Base-by-base conservation (phyloP, 2,329 filamentous ascomycete species). In the Rhynchosporium graminicola region DNA sequence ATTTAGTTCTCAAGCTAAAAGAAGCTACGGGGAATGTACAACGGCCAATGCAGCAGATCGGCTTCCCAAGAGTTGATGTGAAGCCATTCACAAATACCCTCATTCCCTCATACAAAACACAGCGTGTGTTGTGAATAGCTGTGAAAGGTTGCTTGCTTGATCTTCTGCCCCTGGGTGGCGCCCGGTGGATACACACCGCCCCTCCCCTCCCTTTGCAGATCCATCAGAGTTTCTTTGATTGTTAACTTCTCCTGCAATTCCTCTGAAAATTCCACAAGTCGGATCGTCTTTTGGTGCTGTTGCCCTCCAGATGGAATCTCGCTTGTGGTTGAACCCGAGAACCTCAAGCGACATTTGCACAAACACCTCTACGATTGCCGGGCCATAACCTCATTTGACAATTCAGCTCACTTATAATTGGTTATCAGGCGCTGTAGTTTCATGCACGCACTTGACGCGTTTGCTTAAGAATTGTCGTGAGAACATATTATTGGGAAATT, bases 371-470 rank as follows among this genome's bases (percentile, higher is more conserved):
- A 36, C 5, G 60, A 69, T 67, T 65, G 43, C 50, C 61, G 47
- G 45, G 60, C 52, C 13, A 40, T 52, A 20, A 36, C 58, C 52
- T 54, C 46, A 61, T 59, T 47, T 60, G 28, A 50, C n/a, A 20
- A 33, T 36, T 28, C 1, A 12, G 7, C 26, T n/a, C 9, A 13
- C 28, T 43, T 62, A 57, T 58, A 36, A 69, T 71, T 71, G 65
- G 67, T 28, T 50, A 47, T 51, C 31, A 26, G 47, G 12, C 38
- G 36, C 50, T 36, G 10, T 56, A 40, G 54, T 45, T 28, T 47
- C 36, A 54, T 68, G 62, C 62, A 47, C 57, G 63, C 64, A 68
- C 65, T 68, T 62, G 64, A 65, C 65, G 62, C 60, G 62, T 61
- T 59, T 38, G 45, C 47, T 58, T 13, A 47, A 15, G 50, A 36